Base-by-base conservation (phyloP, 2,329 filamentous ascomycete genomes). In the Hymenoscyphus albidus region DNA sequence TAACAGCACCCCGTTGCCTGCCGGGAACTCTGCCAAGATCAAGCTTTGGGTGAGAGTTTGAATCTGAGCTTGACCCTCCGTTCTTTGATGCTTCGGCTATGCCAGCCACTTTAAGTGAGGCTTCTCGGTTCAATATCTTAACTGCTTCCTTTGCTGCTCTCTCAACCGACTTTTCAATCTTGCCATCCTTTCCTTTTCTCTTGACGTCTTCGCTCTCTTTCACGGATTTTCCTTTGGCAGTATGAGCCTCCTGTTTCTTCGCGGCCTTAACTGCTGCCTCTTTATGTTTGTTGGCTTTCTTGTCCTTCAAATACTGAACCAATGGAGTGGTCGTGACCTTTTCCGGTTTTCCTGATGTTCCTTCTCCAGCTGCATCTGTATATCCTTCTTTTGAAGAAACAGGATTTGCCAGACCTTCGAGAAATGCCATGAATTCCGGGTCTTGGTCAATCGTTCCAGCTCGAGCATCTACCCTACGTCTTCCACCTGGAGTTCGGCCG, bases 381-480 rank as follows among this genome's bases (percentile, higher is more conserved):
- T 79, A 73, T 13, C 75, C 71, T n/a, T 85, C 82, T 61, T 81
- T 84, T 5, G 79, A 72, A 1, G 79, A 78, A 9, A 77, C 77
- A 1, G 85, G 85, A 70, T 96, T 92, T 1, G 93, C 96, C 58
- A 98, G 83, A 62, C 86, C 90, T 76, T 96, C 91, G 7, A 99
- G 83, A 75, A 98, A 99, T 32, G 88, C 87, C 80, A 97, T 96
- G 72, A 97, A 99, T 71, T 98, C 95, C 0, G 92, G 88, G 73
- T 99, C 95, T 75, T 97, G 93, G 72, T 99, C 95, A 70, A 99
- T 98, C 2, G 93, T 97, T 62, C 94, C 95, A 76, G 97, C 92
- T 14, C 93, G 88, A 62, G 88, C 87, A 80, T 99, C 95, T 62
- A 87, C 85, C 40, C 92, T 88, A 59, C 86, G 85, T 75, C 91